phyloP scores from a whole-genome alignment of 805 yeast genomes.

The Candida broadrunensis region DNA sequence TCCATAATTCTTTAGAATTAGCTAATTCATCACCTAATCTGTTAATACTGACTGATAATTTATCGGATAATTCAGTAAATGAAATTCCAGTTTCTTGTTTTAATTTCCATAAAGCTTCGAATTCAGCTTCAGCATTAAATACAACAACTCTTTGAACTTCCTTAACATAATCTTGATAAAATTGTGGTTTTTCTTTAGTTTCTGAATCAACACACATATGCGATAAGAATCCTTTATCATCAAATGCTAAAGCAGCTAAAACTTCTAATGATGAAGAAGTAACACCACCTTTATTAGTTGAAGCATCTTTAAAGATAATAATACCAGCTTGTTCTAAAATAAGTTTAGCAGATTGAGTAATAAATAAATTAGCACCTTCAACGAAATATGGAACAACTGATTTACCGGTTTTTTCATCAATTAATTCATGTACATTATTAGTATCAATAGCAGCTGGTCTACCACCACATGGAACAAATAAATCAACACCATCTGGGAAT shows the following conservation, averaged over 20 bases:
- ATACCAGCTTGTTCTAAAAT: constrained; percentile 85
- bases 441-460: constrained; percentile 95
- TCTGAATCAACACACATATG: constrained; percentile 72
- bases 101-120: constrained; percentile 81
- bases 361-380: constrained; percentile 96
- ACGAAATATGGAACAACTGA: constrained; percentile 81
- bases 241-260: constrained; percentile 87
- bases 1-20: constrained; percentile 78
- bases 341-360: constrained; percentile 91
- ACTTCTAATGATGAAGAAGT: constrained; percentile 96
- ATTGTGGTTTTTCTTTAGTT: constrained; percentile 56
- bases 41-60: constrained; percentile 78
- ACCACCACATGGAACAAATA: constrained; percentile 98
- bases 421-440: constrained; percentile 68
- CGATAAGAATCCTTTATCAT: constrained; percentile 74
- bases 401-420: constrained; percentile 75
- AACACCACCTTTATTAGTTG: constrained; percentile 98
- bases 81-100: constrained; percentile 63
- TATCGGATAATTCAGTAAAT: constrained; percentile 71
- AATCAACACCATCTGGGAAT: constrained; percentile 61
- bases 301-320: constrained; percentile 88
- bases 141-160: constrained; percentile 78
- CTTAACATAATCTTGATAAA: constrained; percentile 79
- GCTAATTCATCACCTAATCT: constrained; percentile 83
- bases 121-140: constrained; percentile 78